Percentiles rank a stretch among this genome's conserved stretches.
Evolutionary conservation across 805 yeast genomes (phyloP).

Genomic region (Candida silvicultrix): DNA sequence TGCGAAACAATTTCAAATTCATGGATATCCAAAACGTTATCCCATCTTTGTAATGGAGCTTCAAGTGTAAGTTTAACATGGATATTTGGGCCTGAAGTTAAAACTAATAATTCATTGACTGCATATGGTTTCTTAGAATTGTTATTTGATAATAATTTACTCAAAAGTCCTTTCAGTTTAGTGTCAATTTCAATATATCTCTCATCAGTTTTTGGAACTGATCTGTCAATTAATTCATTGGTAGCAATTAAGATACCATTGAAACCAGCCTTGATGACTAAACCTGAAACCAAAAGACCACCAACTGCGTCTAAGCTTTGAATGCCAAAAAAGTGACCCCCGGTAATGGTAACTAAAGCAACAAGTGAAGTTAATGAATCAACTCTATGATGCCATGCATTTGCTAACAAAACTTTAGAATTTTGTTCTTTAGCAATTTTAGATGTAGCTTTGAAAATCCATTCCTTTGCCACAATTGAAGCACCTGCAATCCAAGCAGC

Average conservation of each 20-base stretch:
- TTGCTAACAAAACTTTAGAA: slow-evolving; percentile 88
- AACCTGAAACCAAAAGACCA: slow-evolving; percentile 75
- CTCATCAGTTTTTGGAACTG: slow-evolving; percentile 45
- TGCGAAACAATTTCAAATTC: slow-evolving; percentile 37
- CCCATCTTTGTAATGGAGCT: slow-evolving; percentile 41
- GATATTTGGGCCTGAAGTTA: slow-evolving; percentile 54
- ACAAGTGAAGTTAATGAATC: slow-evolving; percentile 90
- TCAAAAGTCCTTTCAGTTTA: slow-evolving; percentile 29
- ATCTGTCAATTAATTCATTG: slow-evolving; percentile 73
- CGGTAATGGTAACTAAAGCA: slow-evolving; percentile 80
- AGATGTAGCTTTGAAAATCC: slow-evolving; percentile 79
- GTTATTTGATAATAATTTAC: slow-evolving; percentile 33
- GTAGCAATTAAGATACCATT: slow-evolving; percentile 64
- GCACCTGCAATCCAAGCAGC: slow-evolving; percentile 97
- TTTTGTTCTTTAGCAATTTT: slow-evolving; percentile 71
- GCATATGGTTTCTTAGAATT: slow-evolving; percentile 31
- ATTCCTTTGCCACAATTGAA: slow-evolving; percentile 81
- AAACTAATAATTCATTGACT: slow-evolving; percentile 37
- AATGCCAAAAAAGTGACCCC: slow-evolving; percentile 71
- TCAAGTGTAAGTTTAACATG: slow-evolving; percentile 29
- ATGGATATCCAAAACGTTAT: slow-evolving; percentile 31
- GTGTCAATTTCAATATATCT: slow-evolving; percentile 38
- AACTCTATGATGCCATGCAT: slow-evolving; percentile 98
- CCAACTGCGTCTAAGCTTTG: slow-evolving; percentile 91
- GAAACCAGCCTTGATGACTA: slow-evolving; percentile 82